Evolutionary conservation across 2,329 filamentous ascomycete genomes (phyloP).

Genomic region (Phaeoacremonium minimum): DNA sequence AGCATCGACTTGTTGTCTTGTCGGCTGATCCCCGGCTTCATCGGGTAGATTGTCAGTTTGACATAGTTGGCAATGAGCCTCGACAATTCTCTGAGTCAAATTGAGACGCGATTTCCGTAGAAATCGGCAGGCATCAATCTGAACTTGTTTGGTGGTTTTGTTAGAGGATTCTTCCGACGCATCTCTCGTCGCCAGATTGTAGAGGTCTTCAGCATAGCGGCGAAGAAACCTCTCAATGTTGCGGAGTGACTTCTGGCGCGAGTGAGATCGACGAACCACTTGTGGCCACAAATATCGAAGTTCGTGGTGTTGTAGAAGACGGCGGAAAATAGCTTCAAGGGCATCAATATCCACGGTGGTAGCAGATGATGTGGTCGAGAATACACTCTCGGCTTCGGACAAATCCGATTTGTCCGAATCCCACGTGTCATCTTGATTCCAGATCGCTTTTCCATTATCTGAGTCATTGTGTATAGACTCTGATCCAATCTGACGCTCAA

Average conservation of each 20-base stretch:
- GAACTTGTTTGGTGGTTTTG: neutral
- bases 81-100: slow-evolving; percentile 1
- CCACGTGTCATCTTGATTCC: neutral
- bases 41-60: too few species aligned
- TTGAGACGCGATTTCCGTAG: neutral
- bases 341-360: slow-evolving; percentile 1
- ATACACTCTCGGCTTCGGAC: neutral
- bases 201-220: slow-evolving; percentile 2
- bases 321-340: slow-evolving; percentile 1
- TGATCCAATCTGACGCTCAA: too few species aligned
- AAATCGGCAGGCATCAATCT: neutral
- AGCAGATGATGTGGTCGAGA: neutral
- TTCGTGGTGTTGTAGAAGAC: neutral
- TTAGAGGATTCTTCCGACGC: neutral
- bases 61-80: slow-evolving; percentile 1
- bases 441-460: neutral
- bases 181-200: neutral
- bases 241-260: neutral
- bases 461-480: too few species aligned
- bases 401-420: neutral
- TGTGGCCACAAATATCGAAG: slow-evolving; percentile 5
- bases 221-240: slow-evolving; percentile 1
- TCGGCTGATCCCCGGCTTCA: too few species aligned
- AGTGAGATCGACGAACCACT: neutral
- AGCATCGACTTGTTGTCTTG: neutral